phyloP scores from a whole-genome alignment of 2,329 filamentous ascomycete genomes.

The Sporothrix dimorphospora region DNA sequence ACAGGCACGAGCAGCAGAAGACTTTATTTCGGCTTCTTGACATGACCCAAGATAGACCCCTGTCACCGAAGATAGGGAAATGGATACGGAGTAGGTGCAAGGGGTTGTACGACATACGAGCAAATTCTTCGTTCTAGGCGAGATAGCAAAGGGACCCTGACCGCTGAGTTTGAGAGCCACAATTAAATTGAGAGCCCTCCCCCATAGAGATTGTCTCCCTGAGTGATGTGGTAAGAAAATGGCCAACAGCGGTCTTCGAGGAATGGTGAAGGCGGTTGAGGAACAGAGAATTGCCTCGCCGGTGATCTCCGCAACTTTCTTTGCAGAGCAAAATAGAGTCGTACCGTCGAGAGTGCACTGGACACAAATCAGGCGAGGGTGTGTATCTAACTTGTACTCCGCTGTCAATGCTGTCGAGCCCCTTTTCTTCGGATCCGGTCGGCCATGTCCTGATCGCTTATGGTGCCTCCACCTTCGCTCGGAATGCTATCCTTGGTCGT shows the following conservation, averaged over 20 bases:
- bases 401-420: neutral
- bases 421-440: conserved; percentile 19
- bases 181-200: too few species aligned
- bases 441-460: neutral
- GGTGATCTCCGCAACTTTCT: neutral
- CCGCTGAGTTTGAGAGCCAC: neutral
- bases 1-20: neutral
- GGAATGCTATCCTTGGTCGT: neutral
- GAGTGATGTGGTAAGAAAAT: too few species aligned
- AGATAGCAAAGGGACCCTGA: neutral
- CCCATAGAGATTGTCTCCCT: too few species aligned
- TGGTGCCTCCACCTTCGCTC: neutral
- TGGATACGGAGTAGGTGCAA: neutral
- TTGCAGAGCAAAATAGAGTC: neutral
- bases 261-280: too few species aligned
- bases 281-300: too few species aligned
- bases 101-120: neutral
- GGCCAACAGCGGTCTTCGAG: too few species aligned
- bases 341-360: neutral
- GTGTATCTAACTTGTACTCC: neutral
- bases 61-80: neutral
- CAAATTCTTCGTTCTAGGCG: neutral
- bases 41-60: neutral
- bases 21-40: neutral
- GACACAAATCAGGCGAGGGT: neutral